A percentile compares a stretch with the other conserved stretches of the same genome.
Evolutionary conservation across 768 basidiomycete genomes (phyloP).

Genomic region (Suillus bovinus): DNA sequence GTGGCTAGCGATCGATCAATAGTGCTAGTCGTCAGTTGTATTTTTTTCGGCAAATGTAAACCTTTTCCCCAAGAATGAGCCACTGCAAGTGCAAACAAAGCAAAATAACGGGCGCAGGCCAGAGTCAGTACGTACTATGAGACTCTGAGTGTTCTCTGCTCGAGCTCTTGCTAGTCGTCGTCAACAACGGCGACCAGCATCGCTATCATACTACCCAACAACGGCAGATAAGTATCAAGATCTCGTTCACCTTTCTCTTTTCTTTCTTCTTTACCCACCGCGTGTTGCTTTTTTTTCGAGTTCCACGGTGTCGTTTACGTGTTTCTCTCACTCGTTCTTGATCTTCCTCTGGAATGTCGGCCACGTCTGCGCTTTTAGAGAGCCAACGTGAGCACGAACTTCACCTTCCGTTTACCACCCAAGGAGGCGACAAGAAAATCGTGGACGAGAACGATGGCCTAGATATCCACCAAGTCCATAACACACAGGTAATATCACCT

Average conservation of each 20-base stretch:
- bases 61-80: background rate
- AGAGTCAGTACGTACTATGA: slow-evolving; percentile 9
- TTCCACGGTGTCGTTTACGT: slow-evolving; percentile 25
- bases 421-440: slow-evolving; percentile 53
- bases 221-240: slow-evolving; percentile 6
- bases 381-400: slow-evolving; percentile 40
- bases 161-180: slow-evolving; percentile 35
- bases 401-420: slow-evolving; percentile 26
- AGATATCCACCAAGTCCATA: slow-evolving; percentile 30
- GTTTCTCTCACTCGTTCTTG: slow-evolving; percentile 42
- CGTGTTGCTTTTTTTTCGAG: slow-evolving; percentile 15
- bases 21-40: background rate
- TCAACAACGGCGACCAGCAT: slow-evolving; percentile 28
- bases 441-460: slow-evolving; percentile 55
- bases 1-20: background rate
- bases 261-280: slow-evolving; percentile 23
- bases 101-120: slow-evolving; percentile 8
- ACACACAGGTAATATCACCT: background rate
- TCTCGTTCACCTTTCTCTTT: slow-evolving; percentile 7
- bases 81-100: slow-evolving; percentile 21
- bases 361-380: slow-evolving; percentile 37
- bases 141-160: slow-evolving; percentile 25
- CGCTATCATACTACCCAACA: slow-evolving; percentile 7
- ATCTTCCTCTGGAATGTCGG: slow-evolving; percentile 42
- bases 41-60: slow-evolving; percentile 1